Evolutionary conservation across 352 stramenopile genomes (phyloP).

Genomic region (Phytophthora tubulina): DNA sequence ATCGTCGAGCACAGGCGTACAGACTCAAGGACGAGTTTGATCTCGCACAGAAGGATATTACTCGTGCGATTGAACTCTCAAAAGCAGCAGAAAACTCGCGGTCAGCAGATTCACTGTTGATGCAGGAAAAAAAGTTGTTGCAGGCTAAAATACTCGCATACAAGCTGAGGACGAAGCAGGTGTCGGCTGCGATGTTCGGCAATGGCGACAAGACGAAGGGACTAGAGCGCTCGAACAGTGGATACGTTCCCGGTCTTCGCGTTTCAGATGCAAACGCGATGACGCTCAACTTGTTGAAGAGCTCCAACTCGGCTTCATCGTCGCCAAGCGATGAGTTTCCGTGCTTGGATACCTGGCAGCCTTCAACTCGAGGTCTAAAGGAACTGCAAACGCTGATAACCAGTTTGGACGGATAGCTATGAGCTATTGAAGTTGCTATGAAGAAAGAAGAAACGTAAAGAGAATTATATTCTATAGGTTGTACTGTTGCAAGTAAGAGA

Average conservation of each 20-base stretch:
- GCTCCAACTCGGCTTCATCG: conserved; percentile 4
- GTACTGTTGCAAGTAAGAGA: conserved; percentile 41
- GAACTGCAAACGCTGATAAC: conserved; percentile 51
- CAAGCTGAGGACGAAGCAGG: conserved; percentile 66
- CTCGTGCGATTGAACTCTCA: conserved; percentile 43
- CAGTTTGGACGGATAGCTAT: conserved; percentile 24
- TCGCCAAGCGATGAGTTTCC: conserved; percentile 29
- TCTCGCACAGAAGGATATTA: conserved; percentile 59
- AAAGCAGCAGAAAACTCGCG: conserved; percentile 4
- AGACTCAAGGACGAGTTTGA: conserved; percentile 80
- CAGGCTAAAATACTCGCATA: conserved; percentile 80
- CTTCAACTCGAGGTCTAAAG: conserved; percentile 48
- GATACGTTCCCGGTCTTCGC: conserved; percentile 14
- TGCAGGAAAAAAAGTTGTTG: conserved; percentile 69
- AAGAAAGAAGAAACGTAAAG: conserved; percentile 21
- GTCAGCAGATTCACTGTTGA: conserved; percentile 46
- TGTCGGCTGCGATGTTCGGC: conserved; percentile 85
- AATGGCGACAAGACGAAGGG: conserved; percentile 25
- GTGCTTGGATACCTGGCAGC: conserved; percentile 56
- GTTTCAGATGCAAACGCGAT: conserved; percentile 40
- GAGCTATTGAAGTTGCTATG: background rate
- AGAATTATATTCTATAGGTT: conserved; percentile 59
- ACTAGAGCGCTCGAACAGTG: background rate
- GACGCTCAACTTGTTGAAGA: conserved; percentile 42
- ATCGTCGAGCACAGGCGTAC: conserved; percentile 71